phyloP scores from a whole-genome alignment of 352 stramenopile species.

The Phytopythium montanum region DNA sequence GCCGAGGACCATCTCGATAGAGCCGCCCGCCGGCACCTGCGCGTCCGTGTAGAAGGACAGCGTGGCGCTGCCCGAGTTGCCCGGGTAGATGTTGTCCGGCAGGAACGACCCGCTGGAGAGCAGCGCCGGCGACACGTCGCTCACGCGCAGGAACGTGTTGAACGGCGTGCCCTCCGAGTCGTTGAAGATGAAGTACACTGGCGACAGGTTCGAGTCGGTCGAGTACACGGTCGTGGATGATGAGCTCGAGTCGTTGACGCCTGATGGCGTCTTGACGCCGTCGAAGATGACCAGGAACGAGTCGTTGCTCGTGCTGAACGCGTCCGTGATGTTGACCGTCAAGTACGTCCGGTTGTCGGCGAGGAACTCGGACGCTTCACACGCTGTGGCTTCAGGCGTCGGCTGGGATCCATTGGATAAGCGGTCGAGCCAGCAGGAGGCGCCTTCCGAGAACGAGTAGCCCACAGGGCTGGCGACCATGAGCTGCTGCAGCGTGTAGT shows the following conservation, averaged over 20 bases:
- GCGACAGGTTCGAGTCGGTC: slow-evolving; percentile 51
- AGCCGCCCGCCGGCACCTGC: slow-evolving; percentile 42
- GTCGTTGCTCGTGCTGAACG: slow-evolving; percentile 43
- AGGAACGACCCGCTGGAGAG: slow-evolving; percentile 75
- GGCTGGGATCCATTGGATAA: not conserved
- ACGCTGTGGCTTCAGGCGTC: slow-evolving; percentile 19
- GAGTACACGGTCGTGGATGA: slow-evolving; percentile 38
- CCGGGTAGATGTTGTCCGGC: slow-evolving; percentile 82
- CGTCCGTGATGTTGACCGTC: slow-evolving; percentile 54
- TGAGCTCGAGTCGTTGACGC: slow-evolving; percentile 34
- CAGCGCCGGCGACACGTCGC: slow-evolving; percentile 31
- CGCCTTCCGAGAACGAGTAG: slow-evolving; percentile 53
- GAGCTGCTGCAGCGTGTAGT: slow-evolving; percentile 69
- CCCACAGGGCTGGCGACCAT: slow-evolving; percentile 63
- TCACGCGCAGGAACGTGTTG: slow-evolving; percentile 61
- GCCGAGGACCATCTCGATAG: slow-evolving; percentile 54
- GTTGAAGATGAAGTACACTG: slow-evolving; percentile 77
- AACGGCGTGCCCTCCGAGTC: slow-evolving; percentile 65
- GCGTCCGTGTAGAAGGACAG: slow-evolving; percentile 76
- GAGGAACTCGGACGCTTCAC: slow-evolving; percentile 42
- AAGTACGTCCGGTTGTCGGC: slow-evolving; percentile 51
- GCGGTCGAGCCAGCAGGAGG: slow-evolving; percentile 44
- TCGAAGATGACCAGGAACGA: slow-evolving; percentile 69
- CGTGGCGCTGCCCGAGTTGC: slow-evolving; percentile 72
- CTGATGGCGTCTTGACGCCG: slow-evolving; percentile 53